Percentiles rank a stretch among this genome's conserved stretches.
Evolutionary conservation across 495 filamentous ascomycete species (phyloP).

Genomic region (Trichoderma parareesei): DNA sequence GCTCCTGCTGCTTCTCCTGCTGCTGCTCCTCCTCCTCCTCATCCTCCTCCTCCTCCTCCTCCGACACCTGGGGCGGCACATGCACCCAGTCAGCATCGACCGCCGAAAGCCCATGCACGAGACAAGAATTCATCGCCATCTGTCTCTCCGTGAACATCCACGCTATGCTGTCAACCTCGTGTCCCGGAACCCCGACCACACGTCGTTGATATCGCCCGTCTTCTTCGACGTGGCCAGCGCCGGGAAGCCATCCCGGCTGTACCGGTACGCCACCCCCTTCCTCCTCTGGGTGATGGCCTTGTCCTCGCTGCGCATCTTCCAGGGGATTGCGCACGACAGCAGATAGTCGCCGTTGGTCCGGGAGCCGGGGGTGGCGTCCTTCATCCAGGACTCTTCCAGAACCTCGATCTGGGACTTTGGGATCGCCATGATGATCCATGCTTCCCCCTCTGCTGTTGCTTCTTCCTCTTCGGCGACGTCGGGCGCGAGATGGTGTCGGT

Average conservation of each 20-base stretch:
- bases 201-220: neutral
- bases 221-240: neutral
- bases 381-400: neutral
- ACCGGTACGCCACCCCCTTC: neutral
- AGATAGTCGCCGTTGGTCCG: neutral
- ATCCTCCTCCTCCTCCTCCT: neutral
- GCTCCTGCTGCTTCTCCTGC: too few relatives aligned
- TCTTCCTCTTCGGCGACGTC: neutral
- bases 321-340: neutral
- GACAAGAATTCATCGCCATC: neutral
- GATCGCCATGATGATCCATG: neutral
- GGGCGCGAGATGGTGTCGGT: neutral
- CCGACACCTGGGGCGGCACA: neutral
- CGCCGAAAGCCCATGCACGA: neutral
- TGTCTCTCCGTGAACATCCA: neutral
- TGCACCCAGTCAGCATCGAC: neutral
- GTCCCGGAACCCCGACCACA: neutral
- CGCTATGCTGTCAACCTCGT: neutral
- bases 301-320: neutral
- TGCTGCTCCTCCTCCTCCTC: too few relatives aligned
- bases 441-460: neutral
- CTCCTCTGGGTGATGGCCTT: neutral
- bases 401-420: neutral
- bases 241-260: neutral
- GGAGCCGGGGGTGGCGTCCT: too few relatives aligned